A percentile compares a stretch with the other conserved stretches of the same genome.
Evolutionary conservation across 176 grass and related monocot genomes (phyloP).

Genomic region (Panicum miliaceum): DNA sequence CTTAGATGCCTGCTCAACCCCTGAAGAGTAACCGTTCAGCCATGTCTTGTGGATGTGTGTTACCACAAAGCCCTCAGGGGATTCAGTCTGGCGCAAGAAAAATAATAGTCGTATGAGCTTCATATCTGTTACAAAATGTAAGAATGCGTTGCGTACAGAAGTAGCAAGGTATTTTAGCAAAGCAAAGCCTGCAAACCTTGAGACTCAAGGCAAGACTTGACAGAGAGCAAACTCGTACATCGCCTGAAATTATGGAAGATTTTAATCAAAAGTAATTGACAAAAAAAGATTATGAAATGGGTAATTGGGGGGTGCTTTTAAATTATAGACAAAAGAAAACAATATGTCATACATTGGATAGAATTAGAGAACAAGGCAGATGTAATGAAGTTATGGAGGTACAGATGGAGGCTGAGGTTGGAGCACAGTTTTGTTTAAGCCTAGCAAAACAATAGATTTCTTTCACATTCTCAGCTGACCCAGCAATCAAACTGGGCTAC

Average conservation of each 20-base stretch:
- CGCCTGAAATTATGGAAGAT: constrained; percentile 49
- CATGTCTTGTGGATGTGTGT: constrained; percentile 85
- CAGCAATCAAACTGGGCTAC: neutral
- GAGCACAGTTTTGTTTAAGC: neutral
- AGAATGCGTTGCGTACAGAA: neutral
- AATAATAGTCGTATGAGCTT: neutral
- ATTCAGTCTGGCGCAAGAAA: constrained; percentile 57
- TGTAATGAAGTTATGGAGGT: neutral
- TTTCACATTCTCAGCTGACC: neutral
- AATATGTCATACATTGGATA: constrained; percentile 5
- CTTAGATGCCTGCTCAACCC: constrained; percentile 43
- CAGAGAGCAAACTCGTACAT: constrained; percentile 49
- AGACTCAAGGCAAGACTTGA: constrained; percentile 65
- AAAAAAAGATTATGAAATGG: constrained; percentile 7
- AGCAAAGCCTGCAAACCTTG: constrained; percentile 54
- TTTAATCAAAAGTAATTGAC: neutral
- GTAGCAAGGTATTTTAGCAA: neutral
- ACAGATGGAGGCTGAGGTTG: neutral
- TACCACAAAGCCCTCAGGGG: constrained; percentile 46
- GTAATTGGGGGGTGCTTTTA: neutral
- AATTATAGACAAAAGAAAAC: constrained; percentile 22
- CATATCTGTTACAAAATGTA: neutral
- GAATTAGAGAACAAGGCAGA: constrained; percentile 9
- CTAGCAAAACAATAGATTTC: neutral
- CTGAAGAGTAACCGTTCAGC: constrained; percentile 58